phyloP scores from a whole-genome alignment of 495 filamentous ascomycete species.

The Cercophora newfieldiana region DNA sequence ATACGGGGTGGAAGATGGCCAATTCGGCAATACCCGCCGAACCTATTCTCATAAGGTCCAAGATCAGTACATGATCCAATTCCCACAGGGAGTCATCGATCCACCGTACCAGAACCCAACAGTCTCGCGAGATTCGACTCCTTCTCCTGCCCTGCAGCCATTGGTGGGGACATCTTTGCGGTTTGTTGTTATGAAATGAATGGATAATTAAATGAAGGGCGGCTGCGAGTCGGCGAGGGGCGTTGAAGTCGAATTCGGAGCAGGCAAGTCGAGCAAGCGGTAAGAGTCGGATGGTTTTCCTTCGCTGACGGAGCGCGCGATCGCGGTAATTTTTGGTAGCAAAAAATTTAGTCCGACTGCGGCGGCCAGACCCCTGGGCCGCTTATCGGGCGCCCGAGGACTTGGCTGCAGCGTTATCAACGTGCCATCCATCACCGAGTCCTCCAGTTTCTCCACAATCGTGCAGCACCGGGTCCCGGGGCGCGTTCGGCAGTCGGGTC shows the following conservation, averaged over 20 bases:
- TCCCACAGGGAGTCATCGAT: not conserved
- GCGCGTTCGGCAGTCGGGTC: not conserved
- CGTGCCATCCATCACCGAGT: not conserved
- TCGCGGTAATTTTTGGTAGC: not conserved
- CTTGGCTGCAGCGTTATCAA: not conserved
- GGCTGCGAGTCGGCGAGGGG: not conserved
- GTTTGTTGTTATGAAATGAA: conserved; percentile 16
- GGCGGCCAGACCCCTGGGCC: not conserved
- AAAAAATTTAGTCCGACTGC: not conserved
- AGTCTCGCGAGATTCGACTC: conserved; percentile 87
- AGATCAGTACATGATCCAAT: not conserved
- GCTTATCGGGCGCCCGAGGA: not conserved
- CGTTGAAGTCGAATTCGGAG: not conserved
- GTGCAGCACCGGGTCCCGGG: not conserved
- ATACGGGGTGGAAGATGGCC: conserved; percentile 92
- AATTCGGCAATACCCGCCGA: conserved; percentile 95
- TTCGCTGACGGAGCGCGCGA: not conserved
- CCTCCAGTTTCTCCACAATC: not conserved
- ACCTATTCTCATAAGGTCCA: conserved; percentile 49
- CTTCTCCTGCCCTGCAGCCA: conserved; percentile 64
- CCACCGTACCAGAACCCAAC: conserved; percentile 78
- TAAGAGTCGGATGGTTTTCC: not conserved
- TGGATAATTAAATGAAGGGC: not conserved
- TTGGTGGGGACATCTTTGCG: conserved; percentile 48
- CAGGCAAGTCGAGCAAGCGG: not conserved